phyloP scores from a whole-genome alignment of 1,139 yeast genomes.

The Tardiomyces blankii region DNA sequence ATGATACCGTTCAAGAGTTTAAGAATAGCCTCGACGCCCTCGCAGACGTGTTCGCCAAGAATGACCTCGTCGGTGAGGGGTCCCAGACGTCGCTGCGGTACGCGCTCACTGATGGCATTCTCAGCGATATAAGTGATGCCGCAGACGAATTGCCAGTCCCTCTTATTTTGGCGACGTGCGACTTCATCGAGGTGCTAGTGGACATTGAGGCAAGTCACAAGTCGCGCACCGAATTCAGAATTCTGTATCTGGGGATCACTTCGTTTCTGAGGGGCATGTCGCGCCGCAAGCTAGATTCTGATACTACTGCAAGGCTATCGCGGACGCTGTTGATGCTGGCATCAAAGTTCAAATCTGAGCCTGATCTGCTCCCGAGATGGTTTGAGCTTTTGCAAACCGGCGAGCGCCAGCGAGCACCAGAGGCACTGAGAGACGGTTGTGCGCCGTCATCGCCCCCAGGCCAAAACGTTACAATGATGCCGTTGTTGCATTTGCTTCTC shows the following conservation, averaged over 20 bases:
- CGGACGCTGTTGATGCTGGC: slow-evolving; percentile 8
- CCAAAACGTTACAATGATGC: slow-evolving; percentile 6
- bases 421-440: too few relatives aligned
- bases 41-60: neutral
- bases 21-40: neutral
- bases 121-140: neutral
- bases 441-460: too few relatives aligned
- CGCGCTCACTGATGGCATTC: neutral
- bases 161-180: neutral
- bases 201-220: neutral
- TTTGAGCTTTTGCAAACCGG: slow-evolving; percentile 7
- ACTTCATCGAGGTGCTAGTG: neutral
- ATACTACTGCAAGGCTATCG: neutral
- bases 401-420: too few relatives aligned
- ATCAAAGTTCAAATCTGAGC: slow-evolving; percentile 11
- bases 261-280: neutral
- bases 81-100: neutral
- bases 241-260: neutral
- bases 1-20: neutral
- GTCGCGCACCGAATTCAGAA: neutral
- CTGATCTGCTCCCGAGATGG: slow-evolving; percentile 11
- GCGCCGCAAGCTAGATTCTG: neutral
- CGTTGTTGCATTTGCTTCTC: slow-evolving; percentile 18
- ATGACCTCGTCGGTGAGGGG: neutral
- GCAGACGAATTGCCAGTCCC: neutral